Base-by-base conservation (phyloP, 495 filamentous ascomycete genomes). In the Neurospora hispaniola region DNA sequence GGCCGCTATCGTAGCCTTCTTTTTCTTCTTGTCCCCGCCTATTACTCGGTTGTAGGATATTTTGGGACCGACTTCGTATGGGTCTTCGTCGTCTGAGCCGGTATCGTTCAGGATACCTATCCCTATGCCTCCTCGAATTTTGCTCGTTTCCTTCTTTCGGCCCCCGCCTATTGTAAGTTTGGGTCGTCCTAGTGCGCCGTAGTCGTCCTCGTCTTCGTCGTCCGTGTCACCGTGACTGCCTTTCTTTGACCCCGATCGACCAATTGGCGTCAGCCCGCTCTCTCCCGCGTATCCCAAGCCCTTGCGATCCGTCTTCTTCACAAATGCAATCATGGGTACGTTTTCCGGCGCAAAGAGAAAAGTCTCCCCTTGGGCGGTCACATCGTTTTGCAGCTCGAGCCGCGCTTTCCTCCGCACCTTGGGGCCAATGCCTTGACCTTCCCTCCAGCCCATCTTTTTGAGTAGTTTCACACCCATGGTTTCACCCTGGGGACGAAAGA, bases 31-130 rank as follows among this genome's bases (percentile, higher is more conserved):
- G 70, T 94, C 92, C 4, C 91, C 91, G 39, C 93, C 94, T 78
- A 98, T 90, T 5, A 89, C 86, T 69, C 89, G 86, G 76, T 93
- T 97, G 80, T 97, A 97, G n/a, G 91, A 93, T 78, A 97, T 94
- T 77, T 89, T 89, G 9, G 96, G 96, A 0, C 96, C 94, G 27
- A 98, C 88, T 66, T 93, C 92, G 81, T 98, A 98, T 0, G 93
- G 92, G 77, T 98, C 96, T 78, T 98, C 96, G 71, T 98, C 94
- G 76, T 98, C 96, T n/a, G 96, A 98, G 4, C 94, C 95, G 20
- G 90, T 97, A 73, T 98, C 96, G 77, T 98, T 99, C 70, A 99
- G 81, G 27, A 98, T 84, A 4, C 96, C 96, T 16, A 96, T 91
- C 0, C 96, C 96, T 69, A 99, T 93, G 0, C 90, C 92, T 69